Conservation (phyloP, 179 eudicot genomes). For the Vitellaria paradoxa region DNA sequence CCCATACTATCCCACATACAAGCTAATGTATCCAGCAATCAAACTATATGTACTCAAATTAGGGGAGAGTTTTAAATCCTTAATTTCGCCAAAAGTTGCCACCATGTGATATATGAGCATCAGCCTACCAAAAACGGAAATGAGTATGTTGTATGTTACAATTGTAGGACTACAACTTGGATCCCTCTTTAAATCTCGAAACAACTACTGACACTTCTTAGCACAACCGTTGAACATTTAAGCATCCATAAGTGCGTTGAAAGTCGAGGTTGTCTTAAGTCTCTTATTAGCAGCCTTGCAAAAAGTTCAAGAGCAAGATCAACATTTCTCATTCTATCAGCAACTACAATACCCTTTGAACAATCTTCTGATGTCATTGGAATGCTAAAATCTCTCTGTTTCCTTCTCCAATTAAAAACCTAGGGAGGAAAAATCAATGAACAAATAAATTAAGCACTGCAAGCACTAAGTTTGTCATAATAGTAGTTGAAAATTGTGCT, state of each 20-base stretch:
- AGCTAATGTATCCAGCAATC: slow-evolving; percentile 80
- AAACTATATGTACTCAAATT: slow-evolving; percentile 56
- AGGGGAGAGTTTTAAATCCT: slow-evolving; percentile 50
- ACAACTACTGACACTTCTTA: slow-evolving; percentile 56
- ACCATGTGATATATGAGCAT: slow-evolving; percentile 85
- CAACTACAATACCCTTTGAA: slow-evolving; percentile 54
- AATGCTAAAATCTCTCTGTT: slow-evolving; percentile 27
- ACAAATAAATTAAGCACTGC: slow-evolving; percentile 8
- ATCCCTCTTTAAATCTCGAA: slow-evolving; percentile 61
- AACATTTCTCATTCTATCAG: slow-evolving; percentile 60
- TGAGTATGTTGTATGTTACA: slow-evolving; percentile 77
- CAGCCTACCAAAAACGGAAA: slow-evolving; percentile 66
- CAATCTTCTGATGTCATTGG: slow-evolving; percentile 75
- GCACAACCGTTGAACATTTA: slow-evolving; percentile 48
- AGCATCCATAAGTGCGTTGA: slow-evolving; percentile 78
- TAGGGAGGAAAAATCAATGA: slow-evolving; percentile 15
- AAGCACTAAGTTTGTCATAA: neutral
- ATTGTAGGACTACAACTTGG: slow-evolving; percentile 51
- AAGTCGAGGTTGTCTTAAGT: slow-evolving; percentile 37
- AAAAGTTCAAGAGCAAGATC: slow-evolving; percentile 67
- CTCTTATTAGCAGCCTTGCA: slow-evolving; percentile 45
- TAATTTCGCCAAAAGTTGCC: slow-evolving; percentile 51
- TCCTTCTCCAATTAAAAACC: slow-evolving; percentile 84
- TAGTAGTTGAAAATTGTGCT: neutral
- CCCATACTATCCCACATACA: slow-evolving; percentile 98